Percentiles rank a stretch among this genome's conserved stretches.
Evolutionary conservation across 768 basidiomycete species (phyloP).

Genomic region (Candolleomyces aberdarensis): DNA sequence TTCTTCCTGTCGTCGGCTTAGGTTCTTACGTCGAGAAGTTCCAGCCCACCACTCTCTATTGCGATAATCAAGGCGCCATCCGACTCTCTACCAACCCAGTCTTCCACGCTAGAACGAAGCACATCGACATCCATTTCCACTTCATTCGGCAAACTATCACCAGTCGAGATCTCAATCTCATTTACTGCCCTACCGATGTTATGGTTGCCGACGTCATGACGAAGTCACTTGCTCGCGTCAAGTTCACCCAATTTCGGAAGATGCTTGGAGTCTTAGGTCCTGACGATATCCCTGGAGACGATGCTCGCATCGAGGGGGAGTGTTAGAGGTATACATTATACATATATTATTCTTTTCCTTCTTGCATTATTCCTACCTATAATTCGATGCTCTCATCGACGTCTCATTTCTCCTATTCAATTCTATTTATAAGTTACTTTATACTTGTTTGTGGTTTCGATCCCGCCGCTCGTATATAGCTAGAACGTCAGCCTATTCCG

Average conservation of each 20-base stretch:
- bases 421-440: no score
- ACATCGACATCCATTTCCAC: slow-evolving; percentile 35
- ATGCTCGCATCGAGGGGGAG: neutral
- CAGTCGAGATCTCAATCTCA: slow-evolving; percentile 12
- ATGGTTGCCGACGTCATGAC: slow-evolving; percentile 22
- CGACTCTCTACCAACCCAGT: slow-evolving; percentile 20
- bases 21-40: neutral
- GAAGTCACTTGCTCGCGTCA: slow-evolving; percentile 8
- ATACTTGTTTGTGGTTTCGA: no score
- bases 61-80: slow-evolving; percentile 22
- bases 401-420: no score
- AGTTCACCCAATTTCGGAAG: slow-evolving; percentile 9
- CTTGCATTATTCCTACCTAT: no score
- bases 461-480: no score
- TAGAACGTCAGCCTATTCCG: no score
- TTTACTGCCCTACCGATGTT: slow-evolving; percentile 22
- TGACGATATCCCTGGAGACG: neutral
- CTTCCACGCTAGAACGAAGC: slow-evolving; percentile 30
- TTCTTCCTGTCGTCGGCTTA: neutral
- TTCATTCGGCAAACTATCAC: slow-evolving; percentile 22
- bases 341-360: no score
- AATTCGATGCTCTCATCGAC: no score
- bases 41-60: neutral
- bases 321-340: no score
- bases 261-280: neutral